Base-by-base conservation (phyloP, 306 rosid species). In the Castanea crenata region DNA sequence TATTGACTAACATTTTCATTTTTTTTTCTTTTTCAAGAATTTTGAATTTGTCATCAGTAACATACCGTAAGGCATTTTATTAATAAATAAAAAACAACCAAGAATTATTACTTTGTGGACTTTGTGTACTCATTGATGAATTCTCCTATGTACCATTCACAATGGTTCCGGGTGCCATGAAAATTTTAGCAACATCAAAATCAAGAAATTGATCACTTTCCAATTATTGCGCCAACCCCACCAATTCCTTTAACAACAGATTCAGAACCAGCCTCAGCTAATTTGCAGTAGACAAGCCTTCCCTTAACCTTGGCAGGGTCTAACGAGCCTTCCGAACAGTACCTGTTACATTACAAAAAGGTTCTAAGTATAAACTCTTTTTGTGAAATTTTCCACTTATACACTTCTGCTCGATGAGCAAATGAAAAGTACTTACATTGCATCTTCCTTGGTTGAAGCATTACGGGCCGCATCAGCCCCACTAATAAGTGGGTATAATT, bases 221-320 rank as follows among this genome's bases (percentile, higher is more conserved):
- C 90, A 75, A 90, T 1, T 69, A 95, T 80, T 21, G 80, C 69
- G 5, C 98, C 99, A 76, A 44, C 78, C 52, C 98, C 99, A 32
- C 99, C 99, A 46, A 87, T 32, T 69, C 62, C 76, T 76, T 86
- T 90, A 27, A 95, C 86, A 56, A 84, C 80, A n/a, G 97, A 79
- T 18, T 92, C 99, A 59, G 41, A 35, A 35, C 41, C 85, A 61
- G 1, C 98, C 97, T 87, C 84, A 80, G 56, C 80, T 21, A 73
- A 69, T 78, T 55, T 56, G 83, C 97, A 94, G 52, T 87, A 83
- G 8, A 94, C 90, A 34, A 94, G 56, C 78, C 74, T 94, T 78
- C 91, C 94, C 74, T 91, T 90, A n/a, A 90, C 88, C 83, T 90
- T 92, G 2, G 41, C 80, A 38, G 95, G 91, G 59, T 91, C 92